Evolutionary conservation across 208 protist species (phyloP).

Genomic region (Leishmania mexicana): DNA sequence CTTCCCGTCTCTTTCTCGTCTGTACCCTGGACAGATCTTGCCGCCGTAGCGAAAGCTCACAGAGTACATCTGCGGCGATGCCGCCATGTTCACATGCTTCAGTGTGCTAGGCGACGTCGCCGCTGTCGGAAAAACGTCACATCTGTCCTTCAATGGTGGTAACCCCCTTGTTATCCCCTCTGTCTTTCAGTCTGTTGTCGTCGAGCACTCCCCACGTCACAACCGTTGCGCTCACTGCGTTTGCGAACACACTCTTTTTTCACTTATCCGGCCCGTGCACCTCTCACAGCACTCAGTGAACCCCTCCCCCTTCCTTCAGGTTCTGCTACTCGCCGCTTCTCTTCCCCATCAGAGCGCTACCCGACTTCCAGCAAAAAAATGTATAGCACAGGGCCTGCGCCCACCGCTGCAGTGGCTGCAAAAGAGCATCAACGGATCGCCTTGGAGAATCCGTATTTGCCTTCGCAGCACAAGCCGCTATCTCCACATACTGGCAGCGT

Average conservation of each 20-base stretch:
- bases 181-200: not conserved
- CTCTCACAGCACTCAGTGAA: not conserved
- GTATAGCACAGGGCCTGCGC: not conserved
- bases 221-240: not conserved
- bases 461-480: not conserved
- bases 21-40: not conserved
- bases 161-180: not conserved
- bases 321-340: not conserved
- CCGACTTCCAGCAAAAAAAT: no score
- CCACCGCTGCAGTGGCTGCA: not conserved
- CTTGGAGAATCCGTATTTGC: not conserved
- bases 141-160: not conserved
- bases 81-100: not conserved
- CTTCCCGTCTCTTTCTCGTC: not conserved
- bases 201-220: not conserved
- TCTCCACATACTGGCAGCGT: not conserved
- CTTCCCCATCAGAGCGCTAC: not conserved
- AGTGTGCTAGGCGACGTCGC: not conserved
- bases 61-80: not conserved
- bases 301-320: not conserved
- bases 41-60: not conserved
- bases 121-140: not conserved
- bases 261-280: not conserved
- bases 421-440: not conserved
- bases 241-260: not conserved